Percentiles rank a stretch among this genome's conserved stretches.
Evolutionary conservation across 305 asterid genomes (phyloP).

Genomic region (Rubia peregrina): DNA sequence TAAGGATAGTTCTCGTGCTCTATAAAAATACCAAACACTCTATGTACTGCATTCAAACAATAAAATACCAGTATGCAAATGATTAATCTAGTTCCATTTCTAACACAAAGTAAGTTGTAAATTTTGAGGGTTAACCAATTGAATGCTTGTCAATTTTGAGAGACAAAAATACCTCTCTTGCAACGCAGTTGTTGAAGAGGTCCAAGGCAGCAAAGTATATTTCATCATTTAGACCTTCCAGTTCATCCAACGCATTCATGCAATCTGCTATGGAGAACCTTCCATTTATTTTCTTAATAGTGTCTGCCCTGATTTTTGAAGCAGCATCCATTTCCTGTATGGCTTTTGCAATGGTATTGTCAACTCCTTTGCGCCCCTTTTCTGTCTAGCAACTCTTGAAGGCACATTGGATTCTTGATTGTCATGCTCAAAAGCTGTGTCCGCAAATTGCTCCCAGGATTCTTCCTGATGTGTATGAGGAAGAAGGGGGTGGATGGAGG

Average conservation of each 20-base stretch:
- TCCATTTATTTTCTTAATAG: conserved; percentile 37
- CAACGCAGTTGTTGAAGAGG: conserved; percentile 48
- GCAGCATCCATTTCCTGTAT: conserved; percentile 74
- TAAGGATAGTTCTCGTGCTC: too few relatives aligned
- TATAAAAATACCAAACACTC: too few relatives aligned
- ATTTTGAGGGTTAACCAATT: conserved; percentile 57
- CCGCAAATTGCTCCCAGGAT: conserved; percentile 42
- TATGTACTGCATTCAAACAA: too few relatives aligned
- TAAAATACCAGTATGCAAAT: background rate
- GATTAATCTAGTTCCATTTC: background rate
- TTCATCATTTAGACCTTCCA: conserved; percentile 48
- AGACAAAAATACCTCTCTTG: conserved; percentile 64
- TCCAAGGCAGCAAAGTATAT: conserved; percentile 64
- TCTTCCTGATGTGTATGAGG: conserved; percentile 36
- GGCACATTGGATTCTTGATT: conserved; percentile 21
- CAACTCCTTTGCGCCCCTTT: conserved; percentile 50
- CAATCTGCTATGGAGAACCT: conserved; percentile 51
- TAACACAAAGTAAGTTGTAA: background rate
- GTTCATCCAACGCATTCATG: conserved; percentile 53
- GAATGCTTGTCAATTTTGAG: conserved; percentile 51
- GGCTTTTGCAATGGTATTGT: conserved; percentile 60
- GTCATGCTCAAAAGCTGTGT: conserved; percentile 36
- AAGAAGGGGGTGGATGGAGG: too few relatives aligned
- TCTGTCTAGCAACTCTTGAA: conserved; percentile 16
- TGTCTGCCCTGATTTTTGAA: conserved; percentile 51